Base-by-base conservation (phyloP, 2,329 filamentous ascomycete genomes). In the Cladosporium sp. region DNA sequence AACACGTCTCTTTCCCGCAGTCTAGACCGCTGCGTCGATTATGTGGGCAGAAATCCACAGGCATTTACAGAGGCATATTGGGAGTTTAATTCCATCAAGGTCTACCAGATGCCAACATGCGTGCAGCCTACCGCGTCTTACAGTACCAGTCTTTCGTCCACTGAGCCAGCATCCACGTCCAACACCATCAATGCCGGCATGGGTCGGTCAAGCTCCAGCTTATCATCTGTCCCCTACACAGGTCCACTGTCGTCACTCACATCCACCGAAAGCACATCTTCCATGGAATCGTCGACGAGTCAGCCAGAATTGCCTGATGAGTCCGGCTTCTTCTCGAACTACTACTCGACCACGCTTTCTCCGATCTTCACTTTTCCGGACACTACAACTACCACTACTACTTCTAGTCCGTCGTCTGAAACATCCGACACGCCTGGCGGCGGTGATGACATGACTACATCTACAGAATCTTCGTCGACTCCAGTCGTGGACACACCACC, bases 51-150 rank as follows among this genome's bases (percentile, higher is more conserved):
- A 40, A 71, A 73, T 51, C 70, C 70, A 1, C 30, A 63, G 1
- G 59, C 63, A 15, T 70, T 74, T 39, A 67, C 63, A 11, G 61
- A 72, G 11, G 71, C 74, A 0, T 78, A 74, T 63, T 78, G 73
- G 73, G 69, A 71, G 19, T 72, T 77, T 62, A 73, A 73, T 43
- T 74, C 69, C n/a, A 63, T 77, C 55, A 67, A 65, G 40, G 72
- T 78, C 1, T 77, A 75, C 59, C 70, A 77, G 60, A 70, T 70
- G 63, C 65, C 68, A 3, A 28, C 51, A 9, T 57, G 50, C 36
- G 60, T 61, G 9, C 42, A 61, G 34, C 62, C 64, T 14, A 65
- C 56, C 28, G 65, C 66, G 9, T 60, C 64, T 7, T 70, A 69
- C 62, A 64, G 61, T 28, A 70, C 68, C 1, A 70, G 65, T 50